Percentiles rank a stretch among this genome's conserved stretches.
phyloP scores from a whole-genome alignment of 78 protist genomes.

The Dictyostelium capitatum region DNA sequence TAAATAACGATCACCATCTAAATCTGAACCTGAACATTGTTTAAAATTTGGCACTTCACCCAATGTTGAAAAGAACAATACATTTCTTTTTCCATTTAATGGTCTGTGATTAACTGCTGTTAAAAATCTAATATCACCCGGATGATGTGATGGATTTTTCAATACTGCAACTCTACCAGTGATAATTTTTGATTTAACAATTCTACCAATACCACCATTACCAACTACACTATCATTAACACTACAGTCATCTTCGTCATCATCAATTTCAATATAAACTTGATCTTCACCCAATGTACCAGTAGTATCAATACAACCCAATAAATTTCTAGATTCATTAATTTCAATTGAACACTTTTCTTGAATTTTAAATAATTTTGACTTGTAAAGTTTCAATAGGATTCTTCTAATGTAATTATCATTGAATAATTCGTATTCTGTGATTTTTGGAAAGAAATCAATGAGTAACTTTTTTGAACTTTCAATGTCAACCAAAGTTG shows the following conservation, averaged over 20 bases:
- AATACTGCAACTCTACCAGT: slow-evolving; percentile 45
- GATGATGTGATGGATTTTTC: slow-evolving; percentile 80
- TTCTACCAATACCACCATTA: background rate
- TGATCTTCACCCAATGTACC: slow-evolving; percentile 36
- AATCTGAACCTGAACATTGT: slow-evolving; percentile 79
- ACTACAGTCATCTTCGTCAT: background rate
- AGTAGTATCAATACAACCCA: slow-evolving; percentile 56
- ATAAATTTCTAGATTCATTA: slow-evolving; percentile 18
- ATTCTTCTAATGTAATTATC: slow-evolving; percentile 34
- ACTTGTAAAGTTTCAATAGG: background rate
- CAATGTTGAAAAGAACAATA: slow-evolving; percentile 51
- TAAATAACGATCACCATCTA: slow-evolving; percentile 86
- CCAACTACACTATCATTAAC: background rate
- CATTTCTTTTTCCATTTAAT: slow-evolving; percentile 18
- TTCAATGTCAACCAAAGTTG: background rate
- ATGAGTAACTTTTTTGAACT: background rate
- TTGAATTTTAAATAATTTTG: background rate
- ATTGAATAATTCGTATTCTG: slow-evolving; percentile 24
- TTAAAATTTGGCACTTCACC: slow-evolving; percentile 72
- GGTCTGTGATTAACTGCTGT: slow-evolving; percentile 37
- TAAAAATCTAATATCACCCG: slow-evolving; percentile 79
- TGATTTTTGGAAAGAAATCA: background rate
- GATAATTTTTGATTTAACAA: background rate
- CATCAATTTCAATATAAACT: slow-evolving; percentile 36
- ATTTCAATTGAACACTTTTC: slow-evolving; percentile 39